These are phyloP conservation scores for Tuber brumale DNA, from an alignment of 495 filamentous ascomycete genomes.

Conservation along the genomic window DNA sequence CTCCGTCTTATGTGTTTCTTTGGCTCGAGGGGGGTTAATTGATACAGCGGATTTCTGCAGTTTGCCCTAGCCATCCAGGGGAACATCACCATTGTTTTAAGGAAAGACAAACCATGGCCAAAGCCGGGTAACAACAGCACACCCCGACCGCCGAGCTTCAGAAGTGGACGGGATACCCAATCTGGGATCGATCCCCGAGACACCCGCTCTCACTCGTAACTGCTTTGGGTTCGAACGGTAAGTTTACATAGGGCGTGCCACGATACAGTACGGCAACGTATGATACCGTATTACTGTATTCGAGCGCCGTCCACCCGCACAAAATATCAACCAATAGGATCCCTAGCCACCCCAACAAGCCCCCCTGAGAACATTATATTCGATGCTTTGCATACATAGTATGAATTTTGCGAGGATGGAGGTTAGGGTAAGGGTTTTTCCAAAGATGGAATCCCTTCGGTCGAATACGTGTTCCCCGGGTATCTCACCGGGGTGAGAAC, in stretches of 20 bases:
- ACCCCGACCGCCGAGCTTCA: not conserved
- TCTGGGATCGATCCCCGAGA: not conserved
- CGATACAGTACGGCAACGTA: no score
- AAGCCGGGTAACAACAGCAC: not conserved
- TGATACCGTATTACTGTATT: no score
- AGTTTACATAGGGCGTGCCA: no score
- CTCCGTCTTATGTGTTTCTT: not conserved
- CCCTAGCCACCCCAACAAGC: not conserved
- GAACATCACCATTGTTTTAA: not conserved
- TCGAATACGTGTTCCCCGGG: not conserved
- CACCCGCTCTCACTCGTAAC: not conserved
- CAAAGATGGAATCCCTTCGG: not conserved
- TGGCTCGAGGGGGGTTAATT: not conserved
- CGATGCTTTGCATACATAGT: not conserved
- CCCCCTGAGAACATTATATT: not conserved
- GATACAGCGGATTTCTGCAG: not conserved
- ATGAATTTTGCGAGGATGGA: not conserved
- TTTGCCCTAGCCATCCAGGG: not conserved
- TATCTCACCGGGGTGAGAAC: not conserved
- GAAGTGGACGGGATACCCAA: not conserved
- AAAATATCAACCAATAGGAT: not conserved
- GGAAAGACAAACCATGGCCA: not conserved
- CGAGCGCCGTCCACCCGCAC: not conserved
- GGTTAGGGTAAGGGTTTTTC: not conserved
- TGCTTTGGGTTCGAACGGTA: not conserved